Conservation (phyloP, 2,329 filamentous ascomycete species). For the Epichloe uncinata region DNA sequence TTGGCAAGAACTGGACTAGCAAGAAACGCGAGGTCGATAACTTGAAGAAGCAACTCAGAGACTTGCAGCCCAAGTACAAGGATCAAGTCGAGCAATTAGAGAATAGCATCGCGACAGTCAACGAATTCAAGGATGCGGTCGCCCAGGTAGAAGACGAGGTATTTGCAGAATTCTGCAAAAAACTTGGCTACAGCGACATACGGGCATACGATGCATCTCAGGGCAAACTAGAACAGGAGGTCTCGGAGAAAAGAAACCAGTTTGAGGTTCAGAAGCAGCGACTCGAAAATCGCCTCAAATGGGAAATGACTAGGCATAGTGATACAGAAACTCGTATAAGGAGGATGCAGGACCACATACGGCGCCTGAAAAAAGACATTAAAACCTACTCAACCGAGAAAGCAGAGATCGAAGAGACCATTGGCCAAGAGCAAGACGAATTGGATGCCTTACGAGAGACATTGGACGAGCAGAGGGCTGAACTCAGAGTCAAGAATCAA, state of each 20-base stretch:
- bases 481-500: conserved; percentile 56
- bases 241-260: conserved; percentile 70
- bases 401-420: conserved; percentile 56
- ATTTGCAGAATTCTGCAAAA: conserved; percentile 72
- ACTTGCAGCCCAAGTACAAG: conserved; percentile 64
- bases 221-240: conserved; percentile 82
- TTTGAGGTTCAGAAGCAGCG: conserved; percentile 76
- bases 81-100: conserved; percentile 59
- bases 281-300: conserved; percentile 47
- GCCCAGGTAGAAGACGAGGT: conserved; percentile 77
- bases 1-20: conserved; percentile 72
- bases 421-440: conserved; percentile 61
- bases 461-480: conserved; percentile 53
- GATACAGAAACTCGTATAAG: conserved; percentile 57
- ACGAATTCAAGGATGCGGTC: conserved; percentile 48
- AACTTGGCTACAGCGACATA: conserved; percentile 78
- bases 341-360: conserved; percentile 50
- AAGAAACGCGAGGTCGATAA: conserved; percentile 72
- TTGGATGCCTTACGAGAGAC: conserved; percentile 62
- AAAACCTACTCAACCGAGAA: conserved; percentile 59
- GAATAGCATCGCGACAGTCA: conserved; percentile 35
- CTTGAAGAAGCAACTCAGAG: conserved; percentile 57
- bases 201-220: conserved; percentile 90
- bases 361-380: conserved; percentile 57
- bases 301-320: conserved; percentile 38